Conservation (phyloP, 2,329 filamentous ascomycete genomes). For the Akanthomyces muscarius region DNA sequence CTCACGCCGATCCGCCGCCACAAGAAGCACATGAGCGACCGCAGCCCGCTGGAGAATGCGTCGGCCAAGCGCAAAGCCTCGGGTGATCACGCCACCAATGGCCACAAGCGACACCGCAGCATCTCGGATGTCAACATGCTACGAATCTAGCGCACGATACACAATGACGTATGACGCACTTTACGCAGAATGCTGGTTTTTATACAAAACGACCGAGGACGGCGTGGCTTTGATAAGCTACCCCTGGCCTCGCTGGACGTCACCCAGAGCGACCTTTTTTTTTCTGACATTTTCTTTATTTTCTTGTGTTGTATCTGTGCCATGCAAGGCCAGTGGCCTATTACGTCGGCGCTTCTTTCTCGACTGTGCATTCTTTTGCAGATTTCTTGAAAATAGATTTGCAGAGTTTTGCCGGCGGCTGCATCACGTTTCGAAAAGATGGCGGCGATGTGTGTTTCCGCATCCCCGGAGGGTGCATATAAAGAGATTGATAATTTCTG, state of each 20-base stretch:
- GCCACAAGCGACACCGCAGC: constrained; percentile 56
- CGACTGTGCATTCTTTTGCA: neutral
- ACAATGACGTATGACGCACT: constrained; percentile 10
- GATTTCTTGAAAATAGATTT: neutral
- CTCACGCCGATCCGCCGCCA: constrained; percentile 63
- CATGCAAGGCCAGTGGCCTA: neutral
- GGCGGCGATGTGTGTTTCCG: neutral
- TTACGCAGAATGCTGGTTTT: constrained; percentile 17
- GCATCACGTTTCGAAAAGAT: neutral
- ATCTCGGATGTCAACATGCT: constrained; percentile 53
- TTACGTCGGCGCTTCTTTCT: too few species aligned
- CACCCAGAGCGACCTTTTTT: constrained; percentile 13
- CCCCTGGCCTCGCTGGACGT: constrained; percentile 39
- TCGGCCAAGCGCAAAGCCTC: constrained; percentile 55
- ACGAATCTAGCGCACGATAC: constrained; percentile 35
- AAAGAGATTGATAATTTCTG: neutral
- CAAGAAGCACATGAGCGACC: constrained; percentile 45
- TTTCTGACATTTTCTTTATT: neutral
- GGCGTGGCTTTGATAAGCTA: constrained; percentile 37
- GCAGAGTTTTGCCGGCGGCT: neutral
- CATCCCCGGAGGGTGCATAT: neutral
- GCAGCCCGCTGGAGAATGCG: constrained; percentile 47
- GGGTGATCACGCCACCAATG: constrained; percentile 33
- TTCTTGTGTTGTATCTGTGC: neutral
- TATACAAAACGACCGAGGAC: constrained; percentile 42